Evolutionary conservation across 176 grass and related monocot genomes (phyloP).

Genomic region (Avena eriantha): DNA sequence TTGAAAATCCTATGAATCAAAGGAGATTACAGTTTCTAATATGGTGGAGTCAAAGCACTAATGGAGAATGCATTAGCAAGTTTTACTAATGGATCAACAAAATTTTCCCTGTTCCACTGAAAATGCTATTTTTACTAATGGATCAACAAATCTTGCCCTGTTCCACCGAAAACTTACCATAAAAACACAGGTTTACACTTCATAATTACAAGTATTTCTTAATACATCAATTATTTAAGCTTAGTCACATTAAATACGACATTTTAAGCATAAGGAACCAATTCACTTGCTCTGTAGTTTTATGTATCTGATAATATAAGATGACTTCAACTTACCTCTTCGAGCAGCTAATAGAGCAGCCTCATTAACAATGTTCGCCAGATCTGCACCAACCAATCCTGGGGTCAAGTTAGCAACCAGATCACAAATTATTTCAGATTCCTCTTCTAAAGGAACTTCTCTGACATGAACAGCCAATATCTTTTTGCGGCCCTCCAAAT

Average conservation of each 20-base stretch:
- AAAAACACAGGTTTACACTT: conserved; percentile 10
- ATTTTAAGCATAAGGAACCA: conserved; percentile 36
- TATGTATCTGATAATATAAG: conserved; percentile 20
- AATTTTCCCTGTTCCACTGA: neutral
- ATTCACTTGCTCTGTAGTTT: neutral
- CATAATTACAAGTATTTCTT: conserved; percentile 14
- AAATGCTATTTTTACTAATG: neutral
- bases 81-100: neutral
- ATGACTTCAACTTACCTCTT: conserved; percentile 61
- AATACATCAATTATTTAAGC: neutral
- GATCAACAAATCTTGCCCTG: neutral
- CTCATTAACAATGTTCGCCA: conserved; percentile 93
- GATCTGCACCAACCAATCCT: conserved; percentile 89
- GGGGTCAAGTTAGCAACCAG: conserved; percentile 81
- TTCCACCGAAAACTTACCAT: neutral
- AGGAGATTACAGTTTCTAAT: neutral
- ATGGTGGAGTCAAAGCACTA: conserved; percentile 22
- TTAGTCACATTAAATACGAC: conserved; percentile 22
- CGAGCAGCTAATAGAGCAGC: conserved; percentile 84
- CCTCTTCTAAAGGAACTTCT: conserved; percentile 80
- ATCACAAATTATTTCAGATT: conserved; percentile 68
- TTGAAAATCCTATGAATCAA: no score
- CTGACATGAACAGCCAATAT: conserved; percentile 90
- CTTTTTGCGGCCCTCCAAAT: conserved; percentile 79
- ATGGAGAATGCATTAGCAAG: neutral